phyloP scores from a whole-genome alignment of 768 basidiomycete genomes.

The Panus rudis region DNA sequence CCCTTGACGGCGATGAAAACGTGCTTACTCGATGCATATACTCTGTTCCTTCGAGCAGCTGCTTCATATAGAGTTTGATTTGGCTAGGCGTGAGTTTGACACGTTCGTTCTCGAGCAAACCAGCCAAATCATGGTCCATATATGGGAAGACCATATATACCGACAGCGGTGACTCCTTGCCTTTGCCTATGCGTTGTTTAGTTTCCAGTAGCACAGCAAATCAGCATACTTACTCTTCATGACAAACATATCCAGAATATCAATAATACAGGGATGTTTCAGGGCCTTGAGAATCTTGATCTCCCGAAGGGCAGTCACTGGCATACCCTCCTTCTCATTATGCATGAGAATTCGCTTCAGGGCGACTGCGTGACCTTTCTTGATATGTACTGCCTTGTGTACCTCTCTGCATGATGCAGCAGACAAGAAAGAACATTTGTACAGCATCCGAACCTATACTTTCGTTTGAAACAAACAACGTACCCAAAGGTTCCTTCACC shows the following conservation, averaged over 20 bases:
- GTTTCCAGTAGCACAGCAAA: neutral
- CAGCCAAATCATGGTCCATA: conserved; percentile 99
- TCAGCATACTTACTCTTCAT: conserved; percentile 53
- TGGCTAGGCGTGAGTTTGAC: conserved; percentile 77
- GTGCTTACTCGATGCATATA: conserved; percentile 86
- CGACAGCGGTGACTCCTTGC: conserved; percentile 60
- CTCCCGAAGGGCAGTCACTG: conserved; percentile 92
- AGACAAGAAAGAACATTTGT: conserved; percentile 1
- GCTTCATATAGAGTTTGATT: conserved; percentile 95
- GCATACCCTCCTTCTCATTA: conserved; percentile 95
- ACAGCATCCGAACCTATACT: neutral
- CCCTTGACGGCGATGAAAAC: neutral
- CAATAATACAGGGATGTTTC: conserved; percentile 78
- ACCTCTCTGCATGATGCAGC: conserved; percentile 63
- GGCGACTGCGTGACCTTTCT: conserved; percentile 62
- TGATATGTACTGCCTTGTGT: conserved; percentile 73
- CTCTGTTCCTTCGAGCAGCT: conserved; percentile 91
- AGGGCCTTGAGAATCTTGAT: conserved; percentile 94
- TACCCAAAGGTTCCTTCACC: conserved; percentile 98
- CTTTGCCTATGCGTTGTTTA: conserved; percentile 42
- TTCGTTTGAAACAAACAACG: conserved; percentile 22
- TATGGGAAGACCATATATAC: conserved; percentile 99
- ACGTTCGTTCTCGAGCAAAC: conserved; percentile 84
- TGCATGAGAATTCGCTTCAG: conserved; percentile 95
- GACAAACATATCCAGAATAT: conserved; percentile 90